phyloP scores from a whole-genome alignment of 1,139 yeast genomes.

The Candida freyschussii region DNA sequence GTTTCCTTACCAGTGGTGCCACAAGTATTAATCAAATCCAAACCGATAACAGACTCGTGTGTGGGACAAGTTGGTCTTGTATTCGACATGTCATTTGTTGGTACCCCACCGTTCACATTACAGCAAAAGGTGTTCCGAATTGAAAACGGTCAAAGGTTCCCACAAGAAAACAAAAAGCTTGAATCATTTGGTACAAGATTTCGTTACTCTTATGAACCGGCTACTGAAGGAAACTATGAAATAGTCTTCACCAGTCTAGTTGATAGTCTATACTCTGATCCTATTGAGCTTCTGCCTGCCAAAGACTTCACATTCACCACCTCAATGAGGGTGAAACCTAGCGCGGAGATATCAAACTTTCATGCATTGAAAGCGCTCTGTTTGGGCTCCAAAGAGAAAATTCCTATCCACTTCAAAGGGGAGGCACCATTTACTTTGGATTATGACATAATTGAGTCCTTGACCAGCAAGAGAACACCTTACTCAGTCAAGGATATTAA shows the following conservation, averaged over 20 bases:
- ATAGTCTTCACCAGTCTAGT: slow-evolving; percentile 59
- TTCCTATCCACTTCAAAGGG: slow-evolving; percentile 65
- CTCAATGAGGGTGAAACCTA: slow-evolving; percentile 41
- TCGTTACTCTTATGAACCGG: slow-evolving; percentile 68
- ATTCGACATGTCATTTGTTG: slow-evolving; percentile 61
- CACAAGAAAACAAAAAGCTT: slow-evolving; percentile 34
- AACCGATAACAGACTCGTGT: slow-evolving; percentile 75
- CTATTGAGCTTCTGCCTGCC: slow-evolving; percentile 29
- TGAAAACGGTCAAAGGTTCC: slow-evolving; percentile 30
- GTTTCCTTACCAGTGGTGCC: slow-evolving; percentile 55
- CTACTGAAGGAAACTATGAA: slow-evolving; percentile 73
- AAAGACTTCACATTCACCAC: slow-evolving; percentile 33
- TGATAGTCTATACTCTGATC: slow-evolving; percentile 49
- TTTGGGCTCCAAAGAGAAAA: slow-evolving; percentile 39
- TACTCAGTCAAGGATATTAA: slow-evolving; percentile 41
- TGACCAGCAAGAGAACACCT: slow-evolving; percentile 40
- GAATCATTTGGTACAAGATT: slow-evolving; percentile 39
- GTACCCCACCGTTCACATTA: slow-evolving; percentile 77
- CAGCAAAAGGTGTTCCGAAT: slow-evolving; percentile 57
- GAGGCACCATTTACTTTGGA: slow-evolving; percentile 69
- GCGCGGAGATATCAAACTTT: slow-evolving; percentile 30
- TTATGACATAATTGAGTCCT: slow-evolving; percentile 59
- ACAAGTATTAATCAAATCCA: slow-evolving; percentile 44
- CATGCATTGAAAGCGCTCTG: slow-evolving; percentile 35
- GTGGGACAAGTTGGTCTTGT: slow-evolving; percentile 87